Percentiles rank a stretch among this genome's conserved stretches.
These are phyloP conservation scores for Besnoitia besnoiti DNA, from an alignment of 169 alveolate species.

Conservation along the genomic window DNA sequence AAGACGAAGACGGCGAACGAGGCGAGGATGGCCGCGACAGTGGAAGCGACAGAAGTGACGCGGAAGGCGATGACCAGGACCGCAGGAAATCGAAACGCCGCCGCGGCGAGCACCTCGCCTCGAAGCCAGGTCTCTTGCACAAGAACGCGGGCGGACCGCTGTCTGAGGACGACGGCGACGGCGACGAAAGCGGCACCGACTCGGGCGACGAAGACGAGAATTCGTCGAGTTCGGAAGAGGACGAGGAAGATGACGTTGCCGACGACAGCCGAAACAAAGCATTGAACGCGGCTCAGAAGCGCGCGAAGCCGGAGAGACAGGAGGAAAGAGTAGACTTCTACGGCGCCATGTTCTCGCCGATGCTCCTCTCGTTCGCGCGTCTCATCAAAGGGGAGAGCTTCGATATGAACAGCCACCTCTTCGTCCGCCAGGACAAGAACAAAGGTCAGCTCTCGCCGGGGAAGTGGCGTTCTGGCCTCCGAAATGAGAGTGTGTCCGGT, in stretches of 20 bases:
- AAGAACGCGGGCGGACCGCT: neutral
- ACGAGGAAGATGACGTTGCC: conserved; percentile 55
- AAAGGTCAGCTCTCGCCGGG: neutral
- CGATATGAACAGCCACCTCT: conserved; percentile 6
- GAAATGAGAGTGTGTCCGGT: too few species aligned
- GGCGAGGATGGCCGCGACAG: conserved; percentile 30
- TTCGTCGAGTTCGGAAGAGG: conserved; percentile 27
- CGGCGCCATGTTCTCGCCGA: neutral
- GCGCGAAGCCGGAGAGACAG: conserved; percentile 21
- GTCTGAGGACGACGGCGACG: neutral
- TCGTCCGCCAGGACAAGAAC: neutral
- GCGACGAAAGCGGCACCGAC: neutral
- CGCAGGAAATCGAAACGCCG: neutral
- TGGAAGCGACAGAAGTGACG: neutral
- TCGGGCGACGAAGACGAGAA: neutral
- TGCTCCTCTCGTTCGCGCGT: conserved; percentile 4
- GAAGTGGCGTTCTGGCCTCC: too few species aligned
- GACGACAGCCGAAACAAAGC: conserved; percentile 9
- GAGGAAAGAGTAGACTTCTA: neutral
- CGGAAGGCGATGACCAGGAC: neutral
- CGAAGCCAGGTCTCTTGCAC: neutral
- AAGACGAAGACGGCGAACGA: conserved; percentile 34
- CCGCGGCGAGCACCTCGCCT: neutral
- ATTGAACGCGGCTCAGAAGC: neutral
- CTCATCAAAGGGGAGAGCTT: neutral